A percentile compares a stretch with the other conserved stretches of the same genome.
These are phyloP conservation scores for Wickerhamomyces ciferrii DNA, from an alignment of 805 yeast species.

Conservation along the genomic window DNA sequence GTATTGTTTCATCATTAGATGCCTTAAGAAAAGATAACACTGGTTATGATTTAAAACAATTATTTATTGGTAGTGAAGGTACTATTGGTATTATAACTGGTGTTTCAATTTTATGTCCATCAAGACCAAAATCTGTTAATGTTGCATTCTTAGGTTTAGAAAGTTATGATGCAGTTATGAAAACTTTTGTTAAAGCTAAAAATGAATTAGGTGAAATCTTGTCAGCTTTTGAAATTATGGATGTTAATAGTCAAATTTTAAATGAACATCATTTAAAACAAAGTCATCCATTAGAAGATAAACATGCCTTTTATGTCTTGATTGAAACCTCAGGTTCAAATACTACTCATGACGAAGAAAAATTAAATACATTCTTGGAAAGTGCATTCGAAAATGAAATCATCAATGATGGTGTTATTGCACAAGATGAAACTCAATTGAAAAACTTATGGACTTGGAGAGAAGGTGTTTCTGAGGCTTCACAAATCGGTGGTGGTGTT, in stretches of 20 bases:
- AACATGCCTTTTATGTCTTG: slow-evolving; percentile 83
- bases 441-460: slow-evolving; percentile 91
- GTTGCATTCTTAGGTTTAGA: slow-evolving; percentile 85
- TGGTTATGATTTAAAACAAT: slow-evolving; percentile 88
- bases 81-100: slow-evolving; percentile 89
- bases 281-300: slow-evolving; percentile 75
- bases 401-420: slow-evolving; percentile 91
- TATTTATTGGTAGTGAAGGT: slow-evolving; percentile 93
- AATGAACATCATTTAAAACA: slow-evolving; percentile 56
- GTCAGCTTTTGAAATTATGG: slow-evolving; percentile 95
- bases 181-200: slow-evolving; percentile 75
- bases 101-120: slow-evolving; percentile 82
- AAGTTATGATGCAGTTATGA: slow-evolving; percentile 77
- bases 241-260: slow-evolving; percentile 57
- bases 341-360: slow-evolving; percentile 88
- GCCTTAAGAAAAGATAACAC: slow-evolving; percentile 92
- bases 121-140: slow-evolving; percentile 79
- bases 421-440: slow-evolving; percentile 90
- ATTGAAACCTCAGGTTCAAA: slow-evolving; percentile 97
- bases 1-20: slow-evolving; percentile 71
- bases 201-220: slow-evolving; percentile 76
- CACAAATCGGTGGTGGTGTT: slow-evolving; percentile 84
- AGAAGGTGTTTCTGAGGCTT: slow-evolving; percentile 88
- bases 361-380: slow-evolving; percentile 81
- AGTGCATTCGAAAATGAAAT: slow-evolving; percentile 76